Percentiles rank a stretch among this genome's conserved stretches.
Conservation (phyloP, 2,329 filamentous ascomycete species). For the Myotisia sp. region DNA sequence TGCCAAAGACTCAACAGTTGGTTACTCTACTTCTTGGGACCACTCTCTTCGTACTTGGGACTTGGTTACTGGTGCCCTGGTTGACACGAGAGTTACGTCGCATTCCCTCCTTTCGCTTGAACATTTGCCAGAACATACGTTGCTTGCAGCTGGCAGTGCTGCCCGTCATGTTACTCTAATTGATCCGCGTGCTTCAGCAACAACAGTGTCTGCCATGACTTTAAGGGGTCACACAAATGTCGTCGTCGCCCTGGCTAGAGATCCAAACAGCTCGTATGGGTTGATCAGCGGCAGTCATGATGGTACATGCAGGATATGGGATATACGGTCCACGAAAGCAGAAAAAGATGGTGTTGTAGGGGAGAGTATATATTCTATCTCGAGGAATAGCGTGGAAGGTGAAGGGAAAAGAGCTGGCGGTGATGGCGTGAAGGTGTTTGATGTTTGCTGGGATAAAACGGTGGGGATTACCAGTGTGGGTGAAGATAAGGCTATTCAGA, state of each 20-base stretch:
- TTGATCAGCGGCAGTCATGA: conserved; percentile 84
- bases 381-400: conserved; percentile 55
- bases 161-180: conserved; percentile 84
- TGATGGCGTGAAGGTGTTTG: conserved; percentile 80
- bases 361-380: conserved; percentile 63
- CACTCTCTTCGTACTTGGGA: conserved; percentile 86
- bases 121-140: conserved; percentile 51
- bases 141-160: conserved; percentile 62
- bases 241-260: conserved; percentile 44
- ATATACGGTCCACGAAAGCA: conserved; percentile 57
- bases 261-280: conserved; percentile 59
- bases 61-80: conserved; percentile 61
- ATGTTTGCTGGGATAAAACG: conserved; percentile 68
- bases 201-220: conserved; percentile 72
- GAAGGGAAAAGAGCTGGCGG: conserved; percentile 53
- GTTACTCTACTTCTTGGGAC: conserved; percentile 83
- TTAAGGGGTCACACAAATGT: conserved; percentile 74
- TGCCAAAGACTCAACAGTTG: conserved; percentile 68
- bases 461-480: conserved; percentile 84
- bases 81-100: conserved; percentile 70
- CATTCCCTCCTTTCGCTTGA: conserved; percentile 69
- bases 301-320: conserved; percentile 86
- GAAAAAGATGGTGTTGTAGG: conserved; percentile 46
- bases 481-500: conserved; percentile 88
- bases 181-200: conserved; percentile 68